Percentiles rank a stretch among this genome's conserved stretches.
phyloP scores from a whole-genome alignment of 257 asterid genomes.

The Salvia rosmarinus region DNA sequence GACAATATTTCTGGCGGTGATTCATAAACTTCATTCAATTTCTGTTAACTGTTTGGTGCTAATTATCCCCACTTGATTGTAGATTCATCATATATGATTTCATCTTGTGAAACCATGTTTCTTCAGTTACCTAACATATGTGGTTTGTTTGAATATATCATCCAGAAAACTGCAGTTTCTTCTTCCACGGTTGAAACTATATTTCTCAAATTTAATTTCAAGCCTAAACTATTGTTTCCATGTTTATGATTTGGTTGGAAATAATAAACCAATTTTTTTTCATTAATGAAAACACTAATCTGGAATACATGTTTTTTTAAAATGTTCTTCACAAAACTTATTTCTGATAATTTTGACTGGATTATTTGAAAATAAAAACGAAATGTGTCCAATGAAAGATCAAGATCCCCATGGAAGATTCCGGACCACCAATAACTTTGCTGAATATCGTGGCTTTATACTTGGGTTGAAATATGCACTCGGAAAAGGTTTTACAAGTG shows the following conservation, averaged over 20 bases:
- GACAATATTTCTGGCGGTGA: not conserved
- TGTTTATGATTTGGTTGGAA: not conserved
- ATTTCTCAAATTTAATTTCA: not conserved
- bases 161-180: not conserved
- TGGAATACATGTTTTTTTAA: not conserved
- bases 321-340: not conserved
- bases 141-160: slow-evolving; percentile 1
- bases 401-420: not conserved
- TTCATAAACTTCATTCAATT: slow-evolving; percentile 1
- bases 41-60: slow-evolving; percentile 5
- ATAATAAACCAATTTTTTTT: not conserved
- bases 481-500: slow-evolving; percentile 76
- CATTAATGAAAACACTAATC: not conserved
- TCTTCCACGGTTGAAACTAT: not conserved
- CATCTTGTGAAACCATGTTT: not conserved
- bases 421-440: slow-evolving; percentile 64
- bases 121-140: not conserved
- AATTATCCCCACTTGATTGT: not conserved
- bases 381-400: not conserved
- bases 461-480: slow-evolving; percentile 87
- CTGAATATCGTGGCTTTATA: slow-evolving; percentile 93
- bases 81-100: not conserved
- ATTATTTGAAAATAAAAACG: not conserved
- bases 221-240: not conserved
- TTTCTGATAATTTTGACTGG: not conserved